Evolutionary conservation across 192 early-diverging fungal genomes (phyloP), one percentile per base, ranked within the genome.

Genomic region (Backusella macrospora): DNA sequence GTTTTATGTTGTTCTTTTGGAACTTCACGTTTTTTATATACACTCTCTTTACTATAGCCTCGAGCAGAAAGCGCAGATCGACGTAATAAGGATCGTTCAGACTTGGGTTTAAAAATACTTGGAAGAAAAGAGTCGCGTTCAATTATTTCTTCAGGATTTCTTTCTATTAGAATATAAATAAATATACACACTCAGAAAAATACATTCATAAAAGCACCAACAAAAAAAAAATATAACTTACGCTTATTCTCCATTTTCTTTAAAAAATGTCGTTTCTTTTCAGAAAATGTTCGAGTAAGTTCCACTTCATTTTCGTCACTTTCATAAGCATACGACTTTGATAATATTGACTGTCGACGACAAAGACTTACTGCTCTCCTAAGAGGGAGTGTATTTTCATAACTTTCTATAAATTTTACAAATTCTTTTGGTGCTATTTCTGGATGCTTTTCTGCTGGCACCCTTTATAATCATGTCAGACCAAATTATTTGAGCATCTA

Each of bases 381-480:
- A 9, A 37, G 13, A 15, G 68, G 23, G 29, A 52, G 13, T 29
- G 68, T 70, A 16, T 23, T 34, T 34, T 34, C 18, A 29, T 70
- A 47, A n/a, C 47, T 52, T 18, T 70, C 34, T 26, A 70, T 48
- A 23, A 44, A 70, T 10, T 70, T 47, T n/a, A 16, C 29, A 16
- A 70, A 70, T 52, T 70, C 68, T 12, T 10, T 49, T 9, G 68
- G 68, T 49, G 68, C 68, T 49, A 70, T 70, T 29, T 70, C 47
- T 38, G 68, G 68, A 39, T 70, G 68, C 18, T 70, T 70, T 39
- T 70, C 34, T n/a, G 68, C 68, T n/a, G 68, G 68, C 8, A 70
- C 47, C 68, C 68, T 70, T 34, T 34, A 34, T 0, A 34, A 34
- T 34, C 2, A 34, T 34, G 29, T 34, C 29, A 34, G 29, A 34